Evolutionary conservation across 805 yeast species (phyloP), one percentile per base, ranked within the genome.

Genomic region (Candida ulmi): DNA sequence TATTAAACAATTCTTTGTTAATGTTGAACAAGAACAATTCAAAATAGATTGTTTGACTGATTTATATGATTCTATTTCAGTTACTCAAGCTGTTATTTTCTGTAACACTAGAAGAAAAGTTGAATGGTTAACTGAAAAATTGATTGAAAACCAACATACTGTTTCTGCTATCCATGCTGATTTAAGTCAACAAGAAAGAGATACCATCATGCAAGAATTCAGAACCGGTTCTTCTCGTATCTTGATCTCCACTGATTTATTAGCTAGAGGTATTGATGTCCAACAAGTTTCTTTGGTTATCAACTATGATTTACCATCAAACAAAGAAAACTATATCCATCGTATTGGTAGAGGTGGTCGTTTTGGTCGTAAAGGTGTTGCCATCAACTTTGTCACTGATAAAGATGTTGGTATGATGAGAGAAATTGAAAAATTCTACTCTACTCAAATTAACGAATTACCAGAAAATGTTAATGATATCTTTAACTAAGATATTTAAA

Each of bases 321-420:
- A 83, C 71, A 80, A 84, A 65, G 96, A 90, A 67, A 90, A 87
- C 72, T 91, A 93, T 65, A 84, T 91, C 58, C 99, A 91, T 71
- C 79, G 99, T 71, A 95, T 91, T 58, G 99, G 99, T 66, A 81
- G 99, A 71, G 87, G 95, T 54, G 99, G 99, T 59, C 82, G 99
- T 67, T 91, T 91, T 73, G 99, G 99, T 63, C 80, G 99, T 67
- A 91, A 90, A 71, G 99, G 99, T 73, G 91, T 87, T 47, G 97
- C 98, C 46, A 85, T 91, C 62, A 93, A 90, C 73, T 85, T 91
- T 59, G 82, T 90, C 54, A 90, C 98, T 37, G 74, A 72, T 47
- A 80, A 80, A 40, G 97, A 91, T 62, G 73, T 74, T 48, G 72
- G 75, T 49, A 74, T 74, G 60, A 71, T 90, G 70, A 80, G 83